Percentiles rank a stretch among this genome's conserved stretches.
Evolutionary conservation across 2,329 filamentous ascomycete species (phyloP).

Genomic region (Huntiella bhutanensis): DNA sequence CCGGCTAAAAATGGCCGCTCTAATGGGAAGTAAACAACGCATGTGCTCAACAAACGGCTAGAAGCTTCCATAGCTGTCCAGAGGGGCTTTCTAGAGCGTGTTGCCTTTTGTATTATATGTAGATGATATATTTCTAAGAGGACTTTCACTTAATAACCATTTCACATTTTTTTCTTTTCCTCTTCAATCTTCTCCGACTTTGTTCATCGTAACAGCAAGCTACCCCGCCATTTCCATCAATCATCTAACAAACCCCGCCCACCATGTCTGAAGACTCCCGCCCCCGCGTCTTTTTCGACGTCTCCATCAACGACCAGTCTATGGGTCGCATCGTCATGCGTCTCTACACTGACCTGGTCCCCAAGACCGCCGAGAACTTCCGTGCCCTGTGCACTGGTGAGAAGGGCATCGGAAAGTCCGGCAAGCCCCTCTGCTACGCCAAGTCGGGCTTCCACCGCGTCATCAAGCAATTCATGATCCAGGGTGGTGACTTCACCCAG

Average conservation of each 20-base stretch:
- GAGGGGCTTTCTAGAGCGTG: no score
- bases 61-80: no score
- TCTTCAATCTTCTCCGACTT: neutral
- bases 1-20: no score
- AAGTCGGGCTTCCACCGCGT: slow-evolving; percentile 85
- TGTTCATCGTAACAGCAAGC: neutral
- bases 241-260: slow-evolving; percentile 4
- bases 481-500: slow-evolving; percentile 90
- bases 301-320: slow-evolving; percentile 55
- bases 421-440: slow-evolving; percentile 85
- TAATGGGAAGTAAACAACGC: no score
- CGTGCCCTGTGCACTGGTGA: slow-evolving; percentile 85
- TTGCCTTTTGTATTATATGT: no score
- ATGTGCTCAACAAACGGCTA: no score
- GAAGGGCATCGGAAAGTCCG: slow-evolving; percentile 64
- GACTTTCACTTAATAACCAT: neutral
- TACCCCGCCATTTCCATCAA: slow-evolving; percentile 7
- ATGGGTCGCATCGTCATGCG: slow-evolving; percentile 73
- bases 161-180: neutral
- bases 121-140: no score
- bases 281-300: slow-evolving; percentile 82
- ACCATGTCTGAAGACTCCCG: slow-evolving; percentile 27
- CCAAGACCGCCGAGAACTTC: slow-evolving; percentile 95
- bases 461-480: slow-evolving; percentile 98
- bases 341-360: slow-evolving; percentile 58